A percentile compares a stretch with the other conserved stretches of the same genome.
These are phyloP conservation scores for Sugiyamaella americana DNA, from an alignment of 805 yeast species.

Conservation along the genomic window DNA sequence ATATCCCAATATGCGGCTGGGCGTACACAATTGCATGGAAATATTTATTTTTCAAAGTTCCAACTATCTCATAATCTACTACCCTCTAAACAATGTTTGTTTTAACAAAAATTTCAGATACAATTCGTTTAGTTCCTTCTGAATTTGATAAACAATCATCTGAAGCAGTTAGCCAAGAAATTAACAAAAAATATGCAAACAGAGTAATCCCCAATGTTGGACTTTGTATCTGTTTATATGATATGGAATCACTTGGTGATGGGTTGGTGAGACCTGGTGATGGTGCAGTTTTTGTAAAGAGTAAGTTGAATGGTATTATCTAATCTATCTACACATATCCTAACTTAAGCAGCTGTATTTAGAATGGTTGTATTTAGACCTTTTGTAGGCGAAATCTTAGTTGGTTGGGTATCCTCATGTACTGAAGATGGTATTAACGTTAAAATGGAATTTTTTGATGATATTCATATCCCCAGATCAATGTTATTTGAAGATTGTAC, in stretches of 20 bases:
- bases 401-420: constrained; percentile 91
- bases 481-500: constrained; percentile 73
- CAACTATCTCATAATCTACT: no score
- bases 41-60: no score
- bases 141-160: constrained; percentile 67
- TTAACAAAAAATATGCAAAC: constrained; percentile 80
- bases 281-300: constrained; percentile 74
- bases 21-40: no score
- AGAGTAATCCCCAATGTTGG: constrained; percentile 81
- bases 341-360: constrained; percentile 39
- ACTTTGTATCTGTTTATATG: constrained; percentile 78
- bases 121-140: constrained; percentile 84
- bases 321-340: neutral
- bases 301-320: constrained; percentile 6
- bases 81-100: no score
- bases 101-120: constrained; percentile 70
- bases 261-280: constrained; percentile 92
- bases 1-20: no score
- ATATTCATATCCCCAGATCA: constrained; percentile 79
- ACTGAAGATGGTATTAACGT: constrained; percentile 80
- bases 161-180: constrained; percentile 69
- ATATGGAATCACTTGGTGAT: constrained; percentile 71
- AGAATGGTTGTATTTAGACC: constrained; percentile 85
- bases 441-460: constrained; percentile 83
- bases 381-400: constrained; percentile 84